Evolutionary conservation across 78 protist species (phyloP), one percentile per base, ranked within the genome.

Genomic region (Dictyostelium firmibasis): DNA sequence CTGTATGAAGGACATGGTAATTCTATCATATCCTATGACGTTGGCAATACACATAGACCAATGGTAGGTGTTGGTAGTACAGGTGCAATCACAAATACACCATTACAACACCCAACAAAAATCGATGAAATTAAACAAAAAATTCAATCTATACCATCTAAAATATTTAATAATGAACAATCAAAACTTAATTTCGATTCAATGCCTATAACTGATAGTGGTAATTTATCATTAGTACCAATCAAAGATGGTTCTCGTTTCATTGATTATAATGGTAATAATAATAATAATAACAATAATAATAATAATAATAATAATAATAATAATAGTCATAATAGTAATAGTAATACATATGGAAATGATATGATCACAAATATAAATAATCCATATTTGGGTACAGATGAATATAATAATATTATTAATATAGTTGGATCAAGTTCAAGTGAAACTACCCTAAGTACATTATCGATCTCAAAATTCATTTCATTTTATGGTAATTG

Each of bases 31-130:
- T 8, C n/a, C 1, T 20, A 43, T 18, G 14, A 35, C 44, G 47
- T 64, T 25, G n/a, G 20, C 2, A 82, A 35, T n/a, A 18, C 79
- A 62, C 41, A 25, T 0, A 27, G 47, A 9, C 57, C 31, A n/a
- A 85, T 29, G n/a, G 47, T 79, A 18, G 81, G 81, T 29, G 74
- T 79, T 38, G 93, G 86, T 44, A 35, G 62, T 2, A 74, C n/a
- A 38, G 92, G 92, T 8, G 16, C 86, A 13, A 79, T 79, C 16
- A 88, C 93, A 11, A 88, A 88, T 88, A 82, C 93, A 43, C 93
- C 93, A 10, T 4, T 79, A 27, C 93, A 64, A 67, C 79, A 84
- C 14, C 81, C 43, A 41, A 81, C 93, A 7, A n/a, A 38, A 31
- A 81, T 88, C 7, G 86, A 88, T 29, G 62, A 88, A 47, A 41